Conservation (phyloP, 495 filamentous ascomycete genomes). For the Emericellopsis terricola region DNA sequence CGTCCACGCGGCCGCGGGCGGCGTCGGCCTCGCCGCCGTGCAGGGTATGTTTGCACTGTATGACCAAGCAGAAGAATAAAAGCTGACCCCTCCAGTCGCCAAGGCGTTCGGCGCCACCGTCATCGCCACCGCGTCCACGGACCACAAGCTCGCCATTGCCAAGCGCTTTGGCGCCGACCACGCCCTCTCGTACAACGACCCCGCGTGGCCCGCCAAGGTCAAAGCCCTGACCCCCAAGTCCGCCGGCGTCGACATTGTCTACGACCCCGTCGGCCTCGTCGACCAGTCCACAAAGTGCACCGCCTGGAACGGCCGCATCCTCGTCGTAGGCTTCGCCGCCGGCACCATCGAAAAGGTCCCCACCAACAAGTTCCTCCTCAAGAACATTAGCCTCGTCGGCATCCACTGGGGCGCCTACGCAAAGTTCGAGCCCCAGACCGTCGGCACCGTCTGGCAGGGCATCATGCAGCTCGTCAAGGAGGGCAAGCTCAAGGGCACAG, state of each 20-base stretch:
- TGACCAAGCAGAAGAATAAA: not conserved
- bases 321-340: slow-evolving; percentile 82
- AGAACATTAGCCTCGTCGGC: slow-evolving; percentile 83
- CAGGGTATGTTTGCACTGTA: slow-evolving; percentile 27
- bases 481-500: slow-evolving; percentile 67
- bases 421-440: slow-evolving; percentile 48
- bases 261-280: slow-evolving; percentile 79
- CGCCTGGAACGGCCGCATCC: slow-evolving; percentile 73
- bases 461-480: slow-evolving; percentile 57
- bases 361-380: slow-evolving; percentile 78
- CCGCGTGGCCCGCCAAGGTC: slow-evolving; percentile 60
- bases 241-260: slow-evolving; percentile 73
- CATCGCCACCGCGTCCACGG: slow-evolving; percentile 68
- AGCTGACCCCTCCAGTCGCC: slow-evolving; percentile 41
- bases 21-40: slow-evolving; percentile 80
- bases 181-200: slow-evolving; percentile 53
- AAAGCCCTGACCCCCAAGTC: slow-evolving; percentile 54
- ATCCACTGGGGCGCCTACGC: slow-evolving; percentile 85
- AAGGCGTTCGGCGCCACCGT: slow-evolving; percentile 83
- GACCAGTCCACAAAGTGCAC: slow-evolving; percentile 71
- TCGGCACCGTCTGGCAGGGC: slow-evolving; percentile 61
- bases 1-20: slow-evolving; percentile 83
- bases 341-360: slow-evolving; percentile 83
- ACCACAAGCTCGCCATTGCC: slow-evolving; percentile 63
- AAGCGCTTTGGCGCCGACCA: slow-evolving; percentile 63